Percentiles rank a stretch among this genome's conserved stretches.
phyloP scores from a whole-genome alignment of 2,329 filamentous ascomycete genomes.

The Colletotrichum cuscutae region DNA sequence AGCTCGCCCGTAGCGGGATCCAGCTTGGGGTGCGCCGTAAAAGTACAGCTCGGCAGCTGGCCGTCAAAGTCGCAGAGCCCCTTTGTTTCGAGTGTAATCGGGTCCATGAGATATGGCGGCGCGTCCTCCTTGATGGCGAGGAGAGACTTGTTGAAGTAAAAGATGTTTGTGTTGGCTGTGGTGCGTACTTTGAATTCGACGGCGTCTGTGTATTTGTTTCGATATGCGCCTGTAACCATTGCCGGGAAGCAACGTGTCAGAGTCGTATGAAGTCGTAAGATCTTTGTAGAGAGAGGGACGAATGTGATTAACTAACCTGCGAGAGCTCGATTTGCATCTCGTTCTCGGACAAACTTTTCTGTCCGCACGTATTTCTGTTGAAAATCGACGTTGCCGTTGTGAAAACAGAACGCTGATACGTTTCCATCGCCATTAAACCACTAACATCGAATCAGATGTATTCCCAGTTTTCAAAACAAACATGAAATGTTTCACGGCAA shows the following conservation, averaged over 20 bases:
- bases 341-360: slow-evolving; percentile 50
- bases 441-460: slow-evolving; percentile 34
- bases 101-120: slow-evolving; percentile 53
- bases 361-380: slow-evolving; percentile 51
- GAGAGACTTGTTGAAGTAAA: slow-evolving; percentile 59
- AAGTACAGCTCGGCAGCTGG: slow-evolving; percentile 49
- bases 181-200: slow-evolving; percentile 44
- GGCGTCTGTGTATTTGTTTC: slow-evolving; percentile 50
- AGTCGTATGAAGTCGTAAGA: too few relatives aligned
- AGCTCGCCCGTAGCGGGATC: slow-evolving; percentile 53
- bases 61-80: slow-evolving; percentile 54
- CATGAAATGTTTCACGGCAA: background rate
- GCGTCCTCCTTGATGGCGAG: slow-evolving; percentile 60
- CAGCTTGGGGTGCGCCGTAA: slow-evolving; percentile 55
- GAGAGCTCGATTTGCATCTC: slow-evolving; percentile 44
- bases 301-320: background rate
- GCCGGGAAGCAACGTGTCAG: slow-evolving; percentile 38
- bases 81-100: slow-evolving; percentile 52
- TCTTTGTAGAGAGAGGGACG: too few relatives aligned
- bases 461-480: background rate
- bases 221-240: slow-evolving; percentile 47
- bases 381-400: slow-evolving; percentile 46
- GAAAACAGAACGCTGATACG: slow-evolving; percentile 48
- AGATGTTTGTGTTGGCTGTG: slow-evolving; percentile 62
- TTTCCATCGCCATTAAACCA: slow-evolving; percentile 53